Conservation (phyloP, 208 protist species). For the Balamuthia mandrillaris region DNA sequence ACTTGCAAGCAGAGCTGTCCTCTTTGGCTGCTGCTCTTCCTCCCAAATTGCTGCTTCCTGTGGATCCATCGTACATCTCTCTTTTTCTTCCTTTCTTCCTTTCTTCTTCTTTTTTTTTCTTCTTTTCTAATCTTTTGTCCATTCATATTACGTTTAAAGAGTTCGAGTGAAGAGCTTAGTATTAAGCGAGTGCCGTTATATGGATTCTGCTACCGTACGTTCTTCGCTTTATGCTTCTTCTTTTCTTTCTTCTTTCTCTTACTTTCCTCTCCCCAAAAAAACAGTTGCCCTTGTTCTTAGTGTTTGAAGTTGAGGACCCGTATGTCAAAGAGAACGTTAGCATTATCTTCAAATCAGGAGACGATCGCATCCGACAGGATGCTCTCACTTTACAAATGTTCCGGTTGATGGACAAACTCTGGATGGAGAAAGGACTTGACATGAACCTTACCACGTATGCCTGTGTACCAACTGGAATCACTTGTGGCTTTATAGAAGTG, state of each 20-base stretch:
- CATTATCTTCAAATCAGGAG: constrained; percentile 74
- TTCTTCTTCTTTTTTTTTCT: too few relatives aligned
- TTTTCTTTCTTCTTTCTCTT: too few relatives aligned
- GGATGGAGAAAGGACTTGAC: constrained; percentile 77
- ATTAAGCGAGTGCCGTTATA: constrained; percentile 50
- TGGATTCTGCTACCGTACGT: constrained; percentile 58
- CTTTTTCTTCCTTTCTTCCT: too few relatives aligned
- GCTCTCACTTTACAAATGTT: constrained; percentile 88
- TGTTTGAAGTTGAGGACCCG: constrained; percentile 65
- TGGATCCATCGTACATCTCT: too few relatives aligned
- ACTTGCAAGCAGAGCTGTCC: too few relatives aligned
- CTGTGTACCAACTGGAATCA: constrained; percentile 65
- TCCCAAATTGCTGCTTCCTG: too few relatives aligned
- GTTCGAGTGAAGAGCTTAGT: constrained; percentile 53
- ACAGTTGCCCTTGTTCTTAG: constrained; percentile 67
- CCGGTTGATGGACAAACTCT: constrained; percentile 82
- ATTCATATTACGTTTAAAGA: too few relatives aligned
- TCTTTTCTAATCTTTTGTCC: too few relatives aligned
- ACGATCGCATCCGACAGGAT: constrained; percentile 88
- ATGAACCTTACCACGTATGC: constrained; percentile 79
- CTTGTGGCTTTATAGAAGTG: constrained; percentile 84
- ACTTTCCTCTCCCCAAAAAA: not conserved
- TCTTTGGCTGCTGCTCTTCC: too few relatives aligned
- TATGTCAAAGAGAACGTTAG: not conserved
- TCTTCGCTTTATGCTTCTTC: too few relatives aligned